These are phyloP conservation scores for Penicillium sp. DNA, from an alignment of 2,329 filamentous ascomycete species.

Conservation along the genomic window DNA sequence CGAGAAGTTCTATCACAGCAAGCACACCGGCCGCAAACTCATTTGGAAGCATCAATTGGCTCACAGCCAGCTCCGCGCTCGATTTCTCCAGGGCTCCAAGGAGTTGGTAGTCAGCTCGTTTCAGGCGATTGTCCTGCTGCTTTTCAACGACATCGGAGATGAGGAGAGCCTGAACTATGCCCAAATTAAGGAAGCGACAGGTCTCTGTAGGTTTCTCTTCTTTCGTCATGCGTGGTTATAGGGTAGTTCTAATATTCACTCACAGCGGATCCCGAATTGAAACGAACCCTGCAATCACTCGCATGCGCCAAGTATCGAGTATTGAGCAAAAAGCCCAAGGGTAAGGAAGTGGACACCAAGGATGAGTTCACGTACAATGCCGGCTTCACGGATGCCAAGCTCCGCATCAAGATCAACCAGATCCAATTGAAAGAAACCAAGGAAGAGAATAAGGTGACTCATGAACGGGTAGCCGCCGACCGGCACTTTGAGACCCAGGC, in stretches of 20 bases:
- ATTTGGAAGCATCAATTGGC: conserved; percentile 92
- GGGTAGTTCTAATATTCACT: conserved; percentile 21
- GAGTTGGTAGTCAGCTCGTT: conserved; percentile 87
- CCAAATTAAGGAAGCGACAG: conserved; percentile 68
- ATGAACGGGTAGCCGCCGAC: conserved; percentile 82
- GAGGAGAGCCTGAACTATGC: conserved; percentile 65
- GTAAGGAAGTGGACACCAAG: conserved; percentile 67
- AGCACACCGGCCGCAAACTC: conserved; percentile 80
- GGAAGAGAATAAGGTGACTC: conserved; percentile 89
- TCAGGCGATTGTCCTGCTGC: conserved; percentile 81
- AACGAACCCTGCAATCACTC: conserved; percentile 87
- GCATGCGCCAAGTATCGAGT: conserved; percentile 86
- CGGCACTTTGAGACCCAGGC: conserved; percentile 95
- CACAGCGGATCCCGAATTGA: conserved; percentile 65
- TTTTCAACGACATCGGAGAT: conserved; percentile 70
- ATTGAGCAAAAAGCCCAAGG: conserved; percentile 76
- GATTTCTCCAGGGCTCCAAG: conserved; percentile 72
- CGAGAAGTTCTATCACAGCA: conserved; percentile 77
- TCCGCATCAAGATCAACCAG: conserved; percentile 96
- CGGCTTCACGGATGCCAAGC: conserved; percentile 70
- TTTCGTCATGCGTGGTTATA: neutral
- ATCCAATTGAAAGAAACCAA: conserved; percentile 95
- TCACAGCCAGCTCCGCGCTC: conserved; percentile 77
- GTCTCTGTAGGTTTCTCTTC: conserved; percentile 52
- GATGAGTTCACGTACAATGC: conserved; percentile 84